Evolutionary conservation across 495 filamentous ascomycete genomes (phyloP).

Genomic region (Rostrohypoxylon terebratum): DNA sequence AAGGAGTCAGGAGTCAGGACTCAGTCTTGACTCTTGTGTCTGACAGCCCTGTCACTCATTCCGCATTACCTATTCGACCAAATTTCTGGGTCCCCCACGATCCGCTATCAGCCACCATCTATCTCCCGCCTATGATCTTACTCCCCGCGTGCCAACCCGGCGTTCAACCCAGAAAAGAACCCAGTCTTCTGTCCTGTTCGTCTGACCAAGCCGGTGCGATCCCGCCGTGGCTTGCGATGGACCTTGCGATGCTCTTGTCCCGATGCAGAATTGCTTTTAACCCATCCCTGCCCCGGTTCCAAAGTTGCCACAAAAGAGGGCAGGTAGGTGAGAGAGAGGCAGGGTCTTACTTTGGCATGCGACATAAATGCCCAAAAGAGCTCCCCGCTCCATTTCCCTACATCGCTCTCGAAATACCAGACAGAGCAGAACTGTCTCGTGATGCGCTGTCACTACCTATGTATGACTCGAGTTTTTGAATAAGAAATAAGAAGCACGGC

Average conservation of each 20-base stretch:
- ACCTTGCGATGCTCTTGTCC: conserved; percentile 15
- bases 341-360: conserved; percentile 24
- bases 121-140: conserved; percentile 43
- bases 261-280: conserved; percentile 27
- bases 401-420: conserved; percentile 13
- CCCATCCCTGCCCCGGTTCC: conserved; percentile 16
- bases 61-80: conserved; percentile 2
- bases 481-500: conserved; percentile 2
- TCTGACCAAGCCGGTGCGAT: conserved; percentile 23
- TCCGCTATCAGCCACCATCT: conserved; percentile 41
- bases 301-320: neutral
- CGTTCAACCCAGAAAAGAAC: neutral
- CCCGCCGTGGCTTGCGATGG: conserved; percentile 39
- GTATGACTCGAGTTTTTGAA: conserved; percentile 15
- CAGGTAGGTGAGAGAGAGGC: neutral
- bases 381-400: conserved; percentile 26
- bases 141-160: conserved; percentile 40
- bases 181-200: conserved; percentile 1
- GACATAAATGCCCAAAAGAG: conserved; percentile 37
- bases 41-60: conserved; percentile 15
- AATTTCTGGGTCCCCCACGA: conserved; percentile 42
- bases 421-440: conserved; percentile 28
- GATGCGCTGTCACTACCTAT: conserved; percentile 30
- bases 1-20: too few relatives aligned
- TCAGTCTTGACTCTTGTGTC: neutral